A percentile compares a stretch with the other conserved stretches of the same genome.
phyloP scores from a whole-genome alignment of 768 basidiomycete species.

The Jaapia argillacea region DNA sequence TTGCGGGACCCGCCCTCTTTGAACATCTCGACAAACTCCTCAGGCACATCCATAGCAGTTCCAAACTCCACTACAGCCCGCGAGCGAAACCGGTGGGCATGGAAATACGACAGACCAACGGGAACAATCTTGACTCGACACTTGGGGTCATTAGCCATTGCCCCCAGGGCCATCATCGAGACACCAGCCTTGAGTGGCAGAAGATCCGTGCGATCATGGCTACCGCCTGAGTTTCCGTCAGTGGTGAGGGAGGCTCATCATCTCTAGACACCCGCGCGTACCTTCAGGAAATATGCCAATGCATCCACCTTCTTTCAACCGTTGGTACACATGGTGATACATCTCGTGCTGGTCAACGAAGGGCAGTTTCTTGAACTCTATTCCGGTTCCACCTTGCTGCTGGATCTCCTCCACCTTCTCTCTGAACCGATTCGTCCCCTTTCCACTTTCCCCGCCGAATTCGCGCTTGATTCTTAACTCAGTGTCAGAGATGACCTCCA shows the following conservation, averaged over 20 bases:
- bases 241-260: too few species aligned
- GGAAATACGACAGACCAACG: constrained; percentile 68
- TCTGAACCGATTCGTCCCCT: constrained; percentile 54
- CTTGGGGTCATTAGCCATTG: constrained; percentile 85
- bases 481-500: constrained; percentile 84
- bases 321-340: constrained; percentile 88
- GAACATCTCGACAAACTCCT: constrained; percentile 82
- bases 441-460: constrained; percentile 74
- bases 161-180: constrained; percentile 95
- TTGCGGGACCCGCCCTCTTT: constrained; percentile 82
- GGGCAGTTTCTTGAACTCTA: constrained; percentile 77
- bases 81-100: constrained; percentile 80
- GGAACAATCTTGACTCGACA: constrained; percentile 89
- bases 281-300: constrained; percentile 99
- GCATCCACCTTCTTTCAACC: constrained; percentile 74
- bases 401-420: constrained; percentile 57
- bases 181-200: constrained; percentile 97
- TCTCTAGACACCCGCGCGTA: constrained; percentile 17
- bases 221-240: constrained; percentile 73
- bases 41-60: constrained; percentile 82
- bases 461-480: constrained; percentile 78
- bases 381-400: constrained; percentile 43
- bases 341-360: constrained; percentile 91
- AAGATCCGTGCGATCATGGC: constrained; percentile 94
- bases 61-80: constrained; percentile 98